Conservation (phyloP, 2,329 filamentous ascomycete genomes). For the Colletotrichum sp. region DNA sequence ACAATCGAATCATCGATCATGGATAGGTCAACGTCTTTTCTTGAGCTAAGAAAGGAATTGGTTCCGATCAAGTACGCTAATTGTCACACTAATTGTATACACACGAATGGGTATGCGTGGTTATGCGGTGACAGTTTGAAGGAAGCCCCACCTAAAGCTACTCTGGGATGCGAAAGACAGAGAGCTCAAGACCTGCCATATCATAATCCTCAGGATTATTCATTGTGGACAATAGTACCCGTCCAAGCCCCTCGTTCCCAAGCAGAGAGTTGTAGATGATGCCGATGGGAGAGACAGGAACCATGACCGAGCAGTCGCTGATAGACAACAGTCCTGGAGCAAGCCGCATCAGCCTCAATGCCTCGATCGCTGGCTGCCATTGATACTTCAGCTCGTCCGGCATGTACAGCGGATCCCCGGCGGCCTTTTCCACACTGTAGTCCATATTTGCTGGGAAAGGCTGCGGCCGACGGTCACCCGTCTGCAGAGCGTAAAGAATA, state of each 20-base stretch:
- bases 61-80: background rate
- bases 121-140: background rate
- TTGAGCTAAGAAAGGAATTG: background rate
- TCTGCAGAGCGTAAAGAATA: background rate
- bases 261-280: slow-evolving; percentile 4
- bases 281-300: background rate
- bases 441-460: background rate
- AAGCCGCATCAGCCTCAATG: background rate
- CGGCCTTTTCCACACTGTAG: background rate
- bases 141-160: background rate
- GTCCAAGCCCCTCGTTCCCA: background rate
- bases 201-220: background rate
- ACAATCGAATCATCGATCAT: background rate
- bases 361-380: slow-evolving; percentile 4
- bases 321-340: background rate
- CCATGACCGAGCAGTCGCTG: background rate
- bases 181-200: background rate
- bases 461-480: background rate
- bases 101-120: background rate
- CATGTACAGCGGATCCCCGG: background rate
- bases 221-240: background rate
- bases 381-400: background rate
- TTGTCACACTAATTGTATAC: background rate
- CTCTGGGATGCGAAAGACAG: background rate
- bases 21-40: background rate